Conservation (phyloP, 1,284 basidiomycete genomes). For the Trametes sp. region DNA sequence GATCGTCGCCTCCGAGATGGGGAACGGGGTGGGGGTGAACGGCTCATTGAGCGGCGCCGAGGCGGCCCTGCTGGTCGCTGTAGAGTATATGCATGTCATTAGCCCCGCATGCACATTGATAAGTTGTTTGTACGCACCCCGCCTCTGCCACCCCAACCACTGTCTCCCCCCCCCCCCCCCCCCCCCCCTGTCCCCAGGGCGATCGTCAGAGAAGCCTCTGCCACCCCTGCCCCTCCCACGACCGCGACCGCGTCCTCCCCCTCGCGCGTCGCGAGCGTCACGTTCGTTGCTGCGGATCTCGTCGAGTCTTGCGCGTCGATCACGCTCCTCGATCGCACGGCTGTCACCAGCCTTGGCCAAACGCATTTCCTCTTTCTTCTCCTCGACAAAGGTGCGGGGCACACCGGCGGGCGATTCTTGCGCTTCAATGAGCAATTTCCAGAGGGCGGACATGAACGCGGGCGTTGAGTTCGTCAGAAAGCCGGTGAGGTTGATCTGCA, state of each 20-base stretch:
- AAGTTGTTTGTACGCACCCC: conserved; percentile 47
- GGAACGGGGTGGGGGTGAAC: conserved; percentile 40
- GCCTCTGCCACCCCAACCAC: conserved; percentile 45
- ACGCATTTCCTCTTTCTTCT: conserved; percentile 95
- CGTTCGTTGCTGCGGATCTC: conserved; percentile 69
- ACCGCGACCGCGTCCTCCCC: conserved; percentile 51
- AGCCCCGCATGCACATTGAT: not conserved
- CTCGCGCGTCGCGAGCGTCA: conserved; percentile 54
- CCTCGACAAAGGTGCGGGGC: conserved; percentile 92
- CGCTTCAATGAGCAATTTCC: conserved; percentile 91
- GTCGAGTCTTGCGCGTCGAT: conserved; percentile 71
- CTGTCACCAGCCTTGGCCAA: conserved; percentile 76
- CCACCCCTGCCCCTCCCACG: conserved; percentile 44
- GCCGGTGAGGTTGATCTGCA: conserved; percentile 94
- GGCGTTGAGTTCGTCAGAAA: conserved; percentile 87
- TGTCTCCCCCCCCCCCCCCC: conserved; percentile 36
- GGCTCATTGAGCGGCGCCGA: conserved; percentile 50
- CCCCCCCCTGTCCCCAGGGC: conserved; percentile 33
- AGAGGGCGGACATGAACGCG: conserved; percentile 87
- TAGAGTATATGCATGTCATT: conserved; percentile 25
- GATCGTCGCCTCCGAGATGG: conserved; percentile 43
- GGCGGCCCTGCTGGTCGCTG: conserved; percentile 51
- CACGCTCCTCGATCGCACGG: conserved; percentile 73
- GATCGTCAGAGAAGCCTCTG: conserved; percentile 38
- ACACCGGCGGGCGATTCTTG: conserved; percentile 91